Percentiles rank a stretch among this genome's conserved stretches.
Conservation (phyloP, 164 flowering plant genomes). For the Vitis vinifera region DNA sequence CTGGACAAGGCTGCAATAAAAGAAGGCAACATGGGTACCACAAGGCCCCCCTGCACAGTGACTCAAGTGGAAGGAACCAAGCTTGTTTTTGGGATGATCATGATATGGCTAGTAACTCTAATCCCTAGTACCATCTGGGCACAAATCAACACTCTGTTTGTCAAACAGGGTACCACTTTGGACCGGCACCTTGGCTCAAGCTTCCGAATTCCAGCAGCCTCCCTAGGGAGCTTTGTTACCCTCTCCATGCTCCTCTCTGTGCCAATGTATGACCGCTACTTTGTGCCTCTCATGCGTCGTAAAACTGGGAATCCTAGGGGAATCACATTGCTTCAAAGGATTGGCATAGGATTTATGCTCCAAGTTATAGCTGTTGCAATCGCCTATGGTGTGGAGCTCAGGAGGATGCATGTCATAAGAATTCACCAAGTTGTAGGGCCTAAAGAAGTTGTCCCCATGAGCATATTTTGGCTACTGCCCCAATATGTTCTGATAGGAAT, state of each 20-base stretch:
- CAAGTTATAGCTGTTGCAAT: slow-evolving; percentile 57
- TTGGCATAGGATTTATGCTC: slow-evolving; percentile 67
- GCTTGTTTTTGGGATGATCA: slow-evolving; percentile 60
- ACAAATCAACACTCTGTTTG: slow-evolving; percentile 79
- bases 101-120: slow-evolving; percentile 70
- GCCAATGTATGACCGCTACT: slow-evolving; percentile 76
- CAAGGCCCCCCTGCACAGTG: slow-evolving; percentile 57
- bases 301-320: slow-evolving; percentile 77
- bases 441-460: slow-evolving; percentile 68
- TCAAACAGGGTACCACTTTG: slow-evolving; percentile 85
- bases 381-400: slow-evolving; percentile 60
- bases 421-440: slow-evolving; percentile 31
- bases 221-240: slow-evolving; percentile 71
- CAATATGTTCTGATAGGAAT: slow-evolving; percentile 71
- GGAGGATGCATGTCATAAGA: slow-evolving; percentile 47
- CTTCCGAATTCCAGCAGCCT: slow-evolving; percentile 86
- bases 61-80: slow-evolving; percentile 84
- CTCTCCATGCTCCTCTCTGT: slow-evolving; percentile 74
- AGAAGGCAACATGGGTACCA: slow-evolving; percentile 19
- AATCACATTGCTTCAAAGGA: slow-evolving; percentile 75
- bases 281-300: slow-evolving; percentile 68
- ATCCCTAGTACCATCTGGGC: slow-evolving; percentile 88
- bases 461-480: slow-evolving; percentile 73
- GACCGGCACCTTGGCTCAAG: slow-evolving; percentile 41
- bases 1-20: slow-evolving; percentile 83